Base-by-base conservation (phyloP, 805 yeast genomes). In the Candida anglica region DNA sequence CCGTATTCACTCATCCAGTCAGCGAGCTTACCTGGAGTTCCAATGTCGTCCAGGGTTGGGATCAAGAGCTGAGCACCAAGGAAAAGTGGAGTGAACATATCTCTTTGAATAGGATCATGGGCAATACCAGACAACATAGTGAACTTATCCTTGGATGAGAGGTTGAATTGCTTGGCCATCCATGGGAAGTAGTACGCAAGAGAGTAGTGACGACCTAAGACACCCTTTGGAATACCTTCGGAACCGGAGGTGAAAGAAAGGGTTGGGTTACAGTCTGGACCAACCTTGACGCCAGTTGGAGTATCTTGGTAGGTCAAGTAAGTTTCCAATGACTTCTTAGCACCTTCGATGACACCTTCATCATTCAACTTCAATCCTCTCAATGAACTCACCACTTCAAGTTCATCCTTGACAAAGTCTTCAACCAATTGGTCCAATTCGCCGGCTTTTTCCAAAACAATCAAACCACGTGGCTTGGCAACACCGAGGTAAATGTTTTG, bases 71-170 rank as follows among this genome's bases (percentile, higher is more conserved):
- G 85, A 14, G 98, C 98, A 44, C 99, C 99, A 43, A 93, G 66
- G 60, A 93, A 93, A 42, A 93, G 72, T 15, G 99, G 99, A 6
- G 99, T 93, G 61, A 93, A 93, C 84, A 93, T 93, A 62, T 93
- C 99, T 70, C 99, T 83, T 69, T 93, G 99, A 43, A 93, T 91
- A 9, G 99, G 99, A 62, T 93, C 99, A 58, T 93, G 99, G 0
- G 99, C 99, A 58, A 93, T 93, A 52, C 99, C 99, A 6, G 95
- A 85, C 41, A 93, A 73, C 99, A 93, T 93, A 15, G 99, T 93
- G 68, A 93, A 93, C 52, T 71, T 83, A 60, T 94, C 98, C 22
- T 79, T 73, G 35, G 75, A 82, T 27, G 84, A 73, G 25, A 93
- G 73, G 21, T 80, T 77, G 52, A 93, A 93, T 28, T 81, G 75